phyloP scores from a whole-genome alignment of 2,329 filamentous ascomycete species.

The Paecilomyces fulvus region DNA sequence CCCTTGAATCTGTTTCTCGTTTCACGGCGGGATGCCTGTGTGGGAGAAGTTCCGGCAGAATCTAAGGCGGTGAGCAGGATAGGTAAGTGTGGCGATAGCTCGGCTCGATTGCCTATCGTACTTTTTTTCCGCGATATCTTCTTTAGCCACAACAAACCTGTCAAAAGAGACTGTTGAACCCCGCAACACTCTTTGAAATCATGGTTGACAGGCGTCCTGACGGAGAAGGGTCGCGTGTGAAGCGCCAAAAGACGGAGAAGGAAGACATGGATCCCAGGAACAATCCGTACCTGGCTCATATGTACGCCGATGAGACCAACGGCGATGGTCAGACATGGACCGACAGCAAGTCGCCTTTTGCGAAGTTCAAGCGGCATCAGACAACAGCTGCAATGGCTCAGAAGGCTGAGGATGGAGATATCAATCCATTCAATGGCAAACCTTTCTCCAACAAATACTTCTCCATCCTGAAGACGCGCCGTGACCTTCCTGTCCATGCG shows the following conservation, averaged over 20 bases:
- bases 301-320: constrained; percentile 52
- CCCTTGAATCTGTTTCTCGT: background rate
- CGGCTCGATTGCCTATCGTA: constrained; percentile 25
- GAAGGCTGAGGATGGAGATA: constrained; percentile 67
- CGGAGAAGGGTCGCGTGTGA: constrained; percentile 42
- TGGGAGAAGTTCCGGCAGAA: constrained; percentile 4
- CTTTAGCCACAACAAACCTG: background rate
- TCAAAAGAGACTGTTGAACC: background rate
- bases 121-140: constrained; percentile 12
- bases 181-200: constrained; percentile 10
- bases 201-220: constrained; percentile 53
- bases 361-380: constrained; percentile 63
- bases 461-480: constrained; percentile 72
- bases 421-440: constrained; percentile 76
- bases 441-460: constrained; percentile 79
- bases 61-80: constrained; percentile 2
- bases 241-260: constrained; percentile 46
- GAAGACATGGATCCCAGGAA: constrained; percentile 44
- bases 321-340: constrained; percentile 15
- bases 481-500: constrained; percentile 82
- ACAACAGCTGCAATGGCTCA: constrained; percentile 70
- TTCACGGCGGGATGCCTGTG: background rate
- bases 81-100: constrained; percentile 18
- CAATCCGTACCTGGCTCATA: constrained; percentile 90
- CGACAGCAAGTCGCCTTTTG: constrained; percentile 45